phyloP scores from a whole-genome alignment of 176 grass and related monocot species.

The Pontederia crassipes region DNA sequence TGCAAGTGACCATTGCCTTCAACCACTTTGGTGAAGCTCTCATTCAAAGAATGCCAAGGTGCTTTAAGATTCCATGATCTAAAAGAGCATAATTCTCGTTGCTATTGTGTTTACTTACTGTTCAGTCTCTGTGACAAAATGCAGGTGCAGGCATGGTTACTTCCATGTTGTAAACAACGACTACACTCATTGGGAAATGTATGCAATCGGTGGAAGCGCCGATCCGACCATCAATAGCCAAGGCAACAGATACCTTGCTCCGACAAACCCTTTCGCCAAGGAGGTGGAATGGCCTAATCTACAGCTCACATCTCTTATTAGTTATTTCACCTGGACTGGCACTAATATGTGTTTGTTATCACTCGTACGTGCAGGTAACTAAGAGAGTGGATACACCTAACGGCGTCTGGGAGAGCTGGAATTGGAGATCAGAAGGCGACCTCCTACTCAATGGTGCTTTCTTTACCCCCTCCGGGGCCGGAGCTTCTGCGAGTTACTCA shows the following conservation, averaged over 20 bases:
- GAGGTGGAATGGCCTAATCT: background rate
- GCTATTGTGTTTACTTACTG: background rate
- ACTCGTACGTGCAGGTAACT: background rate
- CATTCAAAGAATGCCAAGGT: slow-evolving; percentile 9
- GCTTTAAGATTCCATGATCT: background rate
- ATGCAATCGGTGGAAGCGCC: slow-evolving; percentile 14
- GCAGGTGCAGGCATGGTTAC: slow-evolving; percentile 18
- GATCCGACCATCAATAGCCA: slow-evolving; percentile 13
- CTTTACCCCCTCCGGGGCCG: slow-evolving; percentile 18
- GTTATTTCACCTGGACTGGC: background rate
- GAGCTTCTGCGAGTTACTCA: slow-evolving; percentile 10
- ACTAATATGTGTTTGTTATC: too few species aligned
- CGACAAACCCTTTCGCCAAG: slow-evolving; percentile 6
- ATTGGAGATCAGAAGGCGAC: slow-evolving; percentile 20
- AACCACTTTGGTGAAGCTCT: slow-evolving; percentile 1
- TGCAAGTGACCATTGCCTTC: slow-evolving; percentile 7
- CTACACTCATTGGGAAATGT: slow-evolving; percentile 20
- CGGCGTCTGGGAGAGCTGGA: slow-evolving; percentile 5
- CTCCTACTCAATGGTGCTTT: slow-evolving; percentile 18
- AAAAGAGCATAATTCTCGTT: background rate
- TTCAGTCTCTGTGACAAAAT: background rate
- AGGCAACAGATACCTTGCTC: slow-evolving; percentile 17
- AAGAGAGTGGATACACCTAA: slow-evolving; percentile 9
- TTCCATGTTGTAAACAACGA: slow-evolving; percentile 22
- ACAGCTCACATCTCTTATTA: background rate